Evolutionary conservation across 2,329 filamentous ascomycete species (phyloP), one percentile per base, ranked within the genome.

Genomic region (Aspergillus sp.): DNA sequence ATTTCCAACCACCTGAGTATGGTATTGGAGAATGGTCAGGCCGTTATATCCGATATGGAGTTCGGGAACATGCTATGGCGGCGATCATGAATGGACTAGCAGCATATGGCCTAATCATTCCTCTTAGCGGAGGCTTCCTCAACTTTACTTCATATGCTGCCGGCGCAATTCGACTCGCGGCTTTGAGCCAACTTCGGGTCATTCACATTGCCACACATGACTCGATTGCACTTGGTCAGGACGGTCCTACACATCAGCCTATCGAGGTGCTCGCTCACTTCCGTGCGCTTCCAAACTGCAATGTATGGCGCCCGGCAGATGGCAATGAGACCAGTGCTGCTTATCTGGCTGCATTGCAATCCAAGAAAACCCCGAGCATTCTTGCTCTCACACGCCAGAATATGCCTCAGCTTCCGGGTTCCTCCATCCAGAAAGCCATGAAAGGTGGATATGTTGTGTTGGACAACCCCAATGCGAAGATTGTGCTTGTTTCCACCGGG

Each of bases 101-200:
- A 64, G 95, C 93, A 63, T 99, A 98, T 79, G 95, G 95, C 70
- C 96, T 92, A 72, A 83, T 97, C 73, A 89, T 99, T 74, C 95
- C 95, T 68, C 96, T 93, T 68, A 87, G 87, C 66, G 95, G 95
- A 80, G 98, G 95, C 71, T 99, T 99, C 88, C 84, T 99, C 68
- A 99, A 98, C 89, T 99, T 99, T 79, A 92, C 98, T 68, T 98
- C 93, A 24, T 99, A 99, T 77, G 93, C 91, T 68, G 92, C 95
- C 66, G 95, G 95, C 79, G 89, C 95, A 71, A 89, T 98, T 75
- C 93, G 95, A 80, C 87, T 99, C 61, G 96, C 93, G 37, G 88
- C 95, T 41, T 86, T 99, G 68, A 96, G 93, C 47, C 93, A 90
- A 78, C 85, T 93, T 76, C 93, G 93, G 70, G 84, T 87, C 75